These are phyloP conservation scores for Neobulgaria alba DNA, from an alignment of 2,329 filamentous ascomycete species.

Conservation along the genomic window DNA sequence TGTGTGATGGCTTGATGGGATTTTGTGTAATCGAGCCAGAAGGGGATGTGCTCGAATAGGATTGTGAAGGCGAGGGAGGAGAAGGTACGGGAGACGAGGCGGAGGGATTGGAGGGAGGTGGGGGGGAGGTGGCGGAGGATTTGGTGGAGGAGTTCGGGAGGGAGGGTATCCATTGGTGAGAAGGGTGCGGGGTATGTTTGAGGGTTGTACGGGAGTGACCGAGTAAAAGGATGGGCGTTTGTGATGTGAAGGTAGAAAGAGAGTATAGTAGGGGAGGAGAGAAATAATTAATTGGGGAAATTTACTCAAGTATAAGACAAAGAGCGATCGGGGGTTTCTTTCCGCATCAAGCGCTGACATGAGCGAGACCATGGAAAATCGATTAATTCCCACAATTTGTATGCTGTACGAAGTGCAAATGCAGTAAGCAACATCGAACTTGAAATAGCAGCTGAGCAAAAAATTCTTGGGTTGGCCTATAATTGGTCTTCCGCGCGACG, in stretches of 20 bases:
- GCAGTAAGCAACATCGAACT: background rate
- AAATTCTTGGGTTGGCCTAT: too few species aligned
- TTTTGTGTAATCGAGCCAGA: constrained; percentile 11
- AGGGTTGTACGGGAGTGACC: background rate
- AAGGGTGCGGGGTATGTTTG: background rate
- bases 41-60: constrained; percentile 14
- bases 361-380: too few species aligned
- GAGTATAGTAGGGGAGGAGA: background rate
- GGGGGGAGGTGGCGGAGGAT: constrained; percentile 13
- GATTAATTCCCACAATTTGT: too few species aligned
- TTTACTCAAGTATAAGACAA: background rate
- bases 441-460: background rate
- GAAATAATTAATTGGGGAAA: background rate
- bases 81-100: constrained; percentile 14
- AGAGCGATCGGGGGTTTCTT: too few species aligned
- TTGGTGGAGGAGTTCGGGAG: constrained; percentile 12
- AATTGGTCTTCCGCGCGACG: too few species aligned
- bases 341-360: too few species aligned
- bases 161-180: constrained; percentile 11
- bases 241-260: background rate
- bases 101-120: constrained; percentile 9
- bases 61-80: constrained; percentile 12
- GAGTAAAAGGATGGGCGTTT: background rate
- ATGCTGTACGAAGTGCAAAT: background rate
- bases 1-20: constrained; percentile 9